A percentile compares a stretch with the other conserved stretches of the same genome.
Evolutionary conservation across 2,329 filamentous ascomycete species (phyloP).

Genomic region (Fusarium sp.): DNA sequence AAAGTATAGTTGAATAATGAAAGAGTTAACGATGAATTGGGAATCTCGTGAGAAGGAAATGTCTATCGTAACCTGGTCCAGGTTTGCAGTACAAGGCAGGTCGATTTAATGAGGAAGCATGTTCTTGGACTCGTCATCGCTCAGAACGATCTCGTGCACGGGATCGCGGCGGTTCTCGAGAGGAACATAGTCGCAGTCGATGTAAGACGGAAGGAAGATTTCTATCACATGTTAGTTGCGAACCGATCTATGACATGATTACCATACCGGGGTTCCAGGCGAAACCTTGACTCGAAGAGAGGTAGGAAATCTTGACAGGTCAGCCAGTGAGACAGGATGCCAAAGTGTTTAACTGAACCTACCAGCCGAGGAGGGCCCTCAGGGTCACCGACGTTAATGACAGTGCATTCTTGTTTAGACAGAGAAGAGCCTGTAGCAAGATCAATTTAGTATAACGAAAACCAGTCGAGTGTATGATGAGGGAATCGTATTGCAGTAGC

Average conservation of each 20-base stretch:
- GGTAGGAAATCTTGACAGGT: constrained; percentile 75
- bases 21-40: constrained; percentile 32
- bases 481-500: constrained; percentile 20
- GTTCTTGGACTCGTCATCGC: constrained; percentile 77
- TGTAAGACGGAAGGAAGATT: constrained; percentile 83
- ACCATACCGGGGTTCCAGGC: constrained; percentile 80
- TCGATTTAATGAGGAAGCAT: constrained; percentile 71
- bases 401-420: constrained; percentile 80
- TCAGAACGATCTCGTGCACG: constrained; percentile 80
- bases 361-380: constrained; percentile 79
- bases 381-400: constrained; percentile 80
- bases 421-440: constrained; percentile 71
- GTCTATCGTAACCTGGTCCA: constrained; percentile 41
- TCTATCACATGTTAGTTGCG: constrained; percentile 58
- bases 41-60: constrained; percentile 46
- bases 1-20: constrained; percentile 19
- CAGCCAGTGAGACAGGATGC: not conserved
- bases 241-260: not conserved
- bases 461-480: constrained; percentile 9
- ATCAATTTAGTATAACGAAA: constrained; percentile 47
- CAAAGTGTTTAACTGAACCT: constrained; percentile 47
- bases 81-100: constrained; percentile 29
- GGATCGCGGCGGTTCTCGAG: constrained; percentile 81
- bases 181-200: constrained; percentile 78
- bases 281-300: constrained; percentile 82